These are phyloP conservation scores for Ganoderma multipileum DNA, from an alignment of 1,284 basidiomycete species.

Conservation along the genomic window DNA sequence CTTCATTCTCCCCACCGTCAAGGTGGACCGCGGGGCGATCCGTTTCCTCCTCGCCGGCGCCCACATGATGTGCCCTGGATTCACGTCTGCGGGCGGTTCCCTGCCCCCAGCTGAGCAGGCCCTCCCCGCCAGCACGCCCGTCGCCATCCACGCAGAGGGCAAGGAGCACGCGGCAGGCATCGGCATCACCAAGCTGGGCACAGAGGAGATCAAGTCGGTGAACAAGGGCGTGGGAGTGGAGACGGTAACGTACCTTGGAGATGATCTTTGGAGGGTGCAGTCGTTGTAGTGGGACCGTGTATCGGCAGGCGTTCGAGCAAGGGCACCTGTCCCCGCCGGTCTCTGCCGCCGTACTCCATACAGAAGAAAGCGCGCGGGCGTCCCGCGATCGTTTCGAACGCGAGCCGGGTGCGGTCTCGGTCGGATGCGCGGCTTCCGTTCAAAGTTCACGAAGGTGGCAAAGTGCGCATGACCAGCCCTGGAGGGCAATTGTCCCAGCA, in stretches of 20 bases:
- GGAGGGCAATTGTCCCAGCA: neutral
- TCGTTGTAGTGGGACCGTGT: conserved; percentile 55
- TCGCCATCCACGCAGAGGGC: conserved; percentile 94
- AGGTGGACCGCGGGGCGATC: conserved; percentile 96
- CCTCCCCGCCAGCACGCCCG: conserved; percentile 74
- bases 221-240: conserved; percentile 95
- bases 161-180: conserved; percentile 94
- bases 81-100: conserved; percentile 91
- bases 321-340: neutral
- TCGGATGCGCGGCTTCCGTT: neutral
- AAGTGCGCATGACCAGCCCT: neutral
- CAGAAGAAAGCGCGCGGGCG: neutral
- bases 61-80: conserved; percentile 97
- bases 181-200: conserved; percentile 83
- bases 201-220: conserved; percentile 88
- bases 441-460: neutral
- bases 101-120: conserved; percentile 81
- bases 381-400: conserved; percentile 2
- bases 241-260: conserved; percentile 85
- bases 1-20: conserved; percentile 86
- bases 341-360: neutral
- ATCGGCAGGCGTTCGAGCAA: conserved; percentile 14
- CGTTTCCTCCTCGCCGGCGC: conserved; percentile 94
- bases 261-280: conserved; percentile 87
- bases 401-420: neutral